Evolutionary conservation across 208 protist genomes (phyloP).

Genomic region (Leishmania amazonensis): DNA sequence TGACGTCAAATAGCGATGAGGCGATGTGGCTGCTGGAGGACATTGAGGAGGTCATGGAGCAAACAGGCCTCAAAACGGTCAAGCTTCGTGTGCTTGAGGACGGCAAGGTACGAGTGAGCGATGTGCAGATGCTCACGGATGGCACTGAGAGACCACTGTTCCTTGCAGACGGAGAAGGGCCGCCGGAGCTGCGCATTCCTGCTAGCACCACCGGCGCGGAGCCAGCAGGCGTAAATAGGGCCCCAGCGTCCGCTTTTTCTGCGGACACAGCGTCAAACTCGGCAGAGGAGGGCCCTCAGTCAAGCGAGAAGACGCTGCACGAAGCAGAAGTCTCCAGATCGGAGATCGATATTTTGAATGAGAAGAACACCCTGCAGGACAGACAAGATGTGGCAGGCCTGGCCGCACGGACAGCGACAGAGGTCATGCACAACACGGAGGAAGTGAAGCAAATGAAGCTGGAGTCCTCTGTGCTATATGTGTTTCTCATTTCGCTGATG

Average conservation of each 20-base stretch:
- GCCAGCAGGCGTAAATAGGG: neutral
- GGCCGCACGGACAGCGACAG: slow-evolving; percentile 72
- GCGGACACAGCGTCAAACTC: neutral
- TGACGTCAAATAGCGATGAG: slow-evolving; percentile 71
- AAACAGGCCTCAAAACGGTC: slow-evolving; percentile 76
- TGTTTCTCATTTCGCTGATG: slow-evolving; percentile 54
- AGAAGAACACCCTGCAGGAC: slow-evolving; percentile 76
- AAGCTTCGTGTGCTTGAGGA: slow-evolving; percentile 70
- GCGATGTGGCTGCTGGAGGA: slow-evolving; percentile 86
- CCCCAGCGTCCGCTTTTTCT: neutral
- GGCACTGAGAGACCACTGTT: slow-evolving; percentile 75
- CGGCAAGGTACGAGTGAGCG: slow-evolving; percentile 55
- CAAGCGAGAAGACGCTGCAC: slow-evolving; percentile 23
- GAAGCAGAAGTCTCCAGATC: slow-evolving; percentile 49
- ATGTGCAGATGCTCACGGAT: slow-evolving; percentile 59
- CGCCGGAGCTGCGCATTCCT: neutral
- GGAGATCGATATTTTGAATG: slow-evolving; percentile 81
- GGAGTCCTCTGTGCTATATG: slow-evolving; percentile 61
- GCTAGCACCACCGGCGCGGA: neutral
- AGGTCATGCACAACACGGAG: slow-evolving; percentile 88
- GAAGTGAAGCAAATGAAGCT: slow-evolving; percentile 65
- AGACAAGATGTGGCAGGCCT: slow-evolving; percentile 75
- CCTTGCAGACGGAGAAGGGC: slow-evolving; percentile 28
- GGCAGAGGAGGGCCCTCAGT: neutral
- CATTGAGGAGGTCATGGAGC: slow-evolving; percentile 87